These are phyloP conservation scores for Aurantiochytrium sp. DNA, from an alignment of 108 stramenopile species.

Conservation along the genomic window DNA sequence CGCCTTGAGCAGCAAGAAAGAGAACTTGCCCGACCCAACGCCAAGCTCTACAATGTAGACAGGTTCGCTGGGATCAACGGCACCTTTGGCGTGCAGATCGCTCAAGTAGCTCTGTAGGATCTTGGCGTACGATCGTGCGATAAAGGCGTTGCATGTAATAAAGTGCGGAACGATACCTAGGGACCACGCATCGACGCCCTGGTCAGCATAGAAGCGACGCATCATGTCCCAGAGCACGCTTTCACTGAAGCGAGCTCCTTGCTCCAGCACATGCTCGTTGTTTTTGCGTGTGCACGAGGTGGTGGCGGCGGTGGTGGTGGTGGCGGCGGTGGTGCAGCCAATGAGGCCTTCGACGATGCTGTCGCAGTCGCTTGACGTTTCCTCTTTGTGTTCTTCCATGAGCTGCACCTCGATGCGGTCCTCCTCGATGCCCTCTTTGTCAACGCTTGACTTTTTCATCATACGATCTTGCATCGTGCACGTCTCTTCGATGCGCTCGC, in stretches of 20 bases:
- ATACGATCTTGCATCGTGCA: too few relatives aligned
- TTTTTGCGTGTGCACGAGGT: neutral
- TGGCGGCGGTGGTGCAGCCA: too few relatives aligned
- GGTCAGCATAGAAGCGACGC: constrained; percentile 62
- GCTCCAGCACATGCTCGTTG: neutral
- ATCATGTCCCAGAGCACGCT: constrained; percentile 58
- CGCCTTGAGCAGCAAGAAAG: constrained; percentile 57
- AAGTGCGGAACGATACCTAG: constrained; percentile 66
- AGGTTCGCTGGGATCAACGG: constrained; percentile 34
- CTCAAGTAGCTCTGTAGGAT: constrained; percentile 40
- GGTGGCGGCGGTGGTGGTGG: too few relatives aligned
- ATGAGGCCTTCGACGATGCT: too few relatives aligned
- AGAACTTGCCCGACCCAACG: constrained; percentile 56
- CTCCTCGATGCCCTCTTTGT: too few relatives aligned
- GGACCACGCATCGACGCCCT: constrained; percentile 54
- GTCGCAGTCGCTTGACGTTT: neutral
- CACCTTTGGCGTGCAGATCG: constrained; percentile 26
- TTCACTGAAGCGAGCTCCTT: constrained; percentile 45
- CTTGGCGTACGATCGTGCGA: constrained; percentile 55
- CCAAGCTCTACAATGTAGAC: constrained; percentile 65
- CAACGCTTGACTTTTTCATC: too few relatives aligned
- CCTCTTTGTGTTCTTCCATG: neutral
- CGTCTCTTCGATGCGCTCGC: too few relatives aligned
- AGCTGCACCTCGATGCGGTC: too few relatives aligned
- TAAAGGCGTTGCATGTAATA: constrained; percentile 64